Percentiles rank a stretch among this genome's conserved stretches.
phyloP scores from a whole-genome alignment of 1,284 basidiomycete genomes.

The Laetiporus sulphureus region DNA sequence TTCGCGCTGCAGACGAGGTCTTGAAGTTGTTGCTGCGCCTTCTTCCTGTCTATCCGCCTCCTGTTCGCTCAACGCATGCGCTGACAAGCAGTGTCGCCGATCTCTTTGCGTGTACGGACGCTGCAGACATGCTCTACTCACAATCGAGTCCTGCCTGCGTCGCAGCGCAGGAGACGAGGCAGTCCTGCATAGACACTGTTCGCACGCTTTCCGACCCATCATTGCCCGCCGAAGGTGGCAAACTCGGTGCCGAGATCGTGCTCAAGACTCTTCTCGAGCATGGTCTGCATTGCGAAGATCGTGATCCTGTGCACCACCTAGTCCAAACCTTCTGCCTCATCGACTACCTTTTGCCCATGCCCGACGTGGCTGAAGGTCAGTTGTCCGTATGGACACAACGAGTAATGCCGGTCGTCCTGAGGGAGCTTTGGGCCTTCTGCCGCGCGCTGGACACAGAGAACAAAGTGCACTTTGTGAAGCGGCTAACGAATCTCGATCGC shows the following conservation, averaged over 20 bases:
- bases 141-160: slow-evolving; percentile 32
- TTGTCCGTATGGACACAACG: slow-evolving; percentile 40
- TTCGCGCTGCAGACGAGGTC: slow-evolving; percentile 46
- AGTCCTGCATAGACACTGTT: slow-evolving; percentile 45
- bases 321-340: slow-evolving; percentile 50
- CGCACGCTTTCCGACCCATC: slow-evolving; percentile 32
- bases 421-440: slow-evolving; percentile 50
- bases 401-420: slow-evolving; percentile 51
- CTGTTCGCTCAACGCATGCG: slow-evolving; percentile 39
- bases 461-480: slow-evolving; percentile 46
- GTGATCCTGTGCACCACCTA: slow-evolving; percentile 51
- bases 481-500: slow-evolving; percentile 50
- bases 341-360: slow-evolving; percentile 47
- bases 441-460: slow-evolving; percentile 47
- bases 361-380: slow-evolving; percentile 24
- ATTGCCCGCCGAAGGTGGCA: slow-evolving; percentile 30
- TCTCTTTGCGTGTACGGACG: slow-evolving; percentile 48
- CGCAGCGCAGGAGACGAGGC: slow-evolving; percentile 37
- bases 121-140: slow-evolving; percentile 37
- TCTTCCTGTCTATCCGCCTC: slow-evolving; percentile 38
- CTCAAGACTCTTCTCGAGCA: slow-evolving; percentile 50
- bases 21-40: slow-evolving; percentile 45
- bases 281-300: slow-evolving; percentile 29
- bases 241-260: slow-evolving; percentile 36
- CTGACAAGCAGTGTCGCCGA: slow-evolving; percentile 41